Percentiles rank a stretch among this genome's conserved stretches.
phyloP scores from a whole-genome alignment of 495 filamentous ascomycete genomes.

The Neurospora discreta region DNA sequence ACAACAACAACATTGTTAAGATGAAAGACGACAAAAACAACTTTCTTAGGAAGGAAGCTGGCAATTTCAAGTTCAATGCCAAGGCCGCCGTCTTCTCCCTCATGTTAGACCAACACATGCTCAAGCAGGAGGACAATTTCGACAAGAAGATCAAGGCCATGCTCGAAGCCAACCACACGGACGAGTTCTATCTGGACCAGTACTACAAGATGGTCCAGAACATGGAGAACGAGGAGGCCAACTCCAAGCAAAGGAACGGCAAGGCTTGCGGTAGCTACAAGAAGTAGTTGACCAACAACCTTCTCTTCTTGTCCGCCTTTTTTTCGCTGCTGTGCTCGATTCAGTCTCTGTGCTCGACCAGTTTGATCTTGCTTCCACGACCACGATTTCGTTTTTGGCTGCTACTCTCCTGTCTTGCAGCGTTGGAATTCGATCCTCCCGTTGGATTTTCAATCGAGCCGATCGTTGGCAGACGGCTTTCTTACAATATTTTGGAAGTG shows the following conservation, averaged over 20 bases:
- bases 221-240: neutral
- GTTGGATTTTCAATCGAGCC: neutral
- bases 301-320: neutral
- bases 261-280: neutral
- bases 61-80: neutral
- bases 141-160: neutral
- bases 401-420: neutral
- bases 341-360: neutral
- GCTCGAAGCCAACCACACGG: neutral
- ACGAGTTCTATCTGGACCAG: neutral
- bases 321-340: no score
- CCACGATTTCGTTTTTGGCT: neutral
- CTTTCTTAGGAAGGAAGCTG: neutral
- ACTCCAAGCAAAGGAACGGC: neutral
- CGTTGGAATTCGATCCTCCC: neutral
- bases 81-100: neutral
- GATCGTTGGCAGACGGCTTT: neutral
- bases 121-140: neutral
- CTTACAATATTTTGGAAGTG: neutral
- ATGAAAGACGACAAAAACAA: neutral
- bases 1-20: neutral
- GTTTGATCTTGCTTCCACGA: neutral
- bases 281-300: neutral
- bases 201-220: neutral
- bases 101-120: neutral